Percentiles rank a stretch among this genome's conserved stretches.
Conservation (phyloP, 2,329 filamentous ascomycete species). For the Colletotrichum acutatum region DNA sequence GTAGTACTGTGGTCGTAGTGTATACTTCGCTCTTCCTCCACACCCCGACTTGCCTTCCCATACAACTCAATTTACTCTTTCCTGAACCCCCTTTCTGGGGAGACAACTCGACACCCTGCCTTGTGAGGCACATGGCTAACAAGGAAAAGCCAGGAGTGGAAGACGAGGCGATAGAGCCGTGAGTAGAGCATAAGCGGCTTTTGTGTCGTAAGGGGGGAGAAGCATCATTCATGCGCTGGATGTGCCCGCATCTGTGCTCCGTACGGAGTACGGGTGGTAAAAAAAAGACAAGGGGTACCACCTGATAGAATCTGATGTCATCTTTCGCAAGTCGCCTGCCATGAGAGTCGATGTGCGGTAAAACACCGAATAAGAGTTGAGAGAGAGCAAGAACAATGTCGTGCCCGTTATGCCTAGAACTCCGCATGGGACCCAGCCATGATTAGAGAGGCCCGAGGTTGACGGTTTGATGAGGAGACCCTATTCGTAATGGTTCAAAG, state of each 20-base stretch:
- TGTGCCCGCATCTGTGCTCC: neutral
- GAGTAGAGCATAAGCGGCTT: slow-evolving; percentile 19
- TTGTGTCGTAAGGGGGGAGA: neutral
- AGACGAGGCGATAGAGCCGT: neutral
- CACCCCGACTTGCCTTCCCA: neutral
- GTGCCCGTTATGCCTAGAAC: neutral
- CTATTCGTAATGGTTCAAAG: neutral
- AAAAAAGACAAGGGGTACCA: neutral
- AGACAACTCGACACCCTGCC: slow-evolving; percentile 12
- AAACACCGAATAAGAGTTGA: neutral
- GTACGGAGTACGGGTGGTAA: neutral
- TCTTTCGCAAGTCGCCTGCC: slow-evolving; percentile 13
- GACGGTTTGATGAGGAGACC: neutral
- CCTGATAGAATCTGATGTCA: slow-evolving; percentile 19
- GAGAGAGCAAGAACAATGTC: neutral
- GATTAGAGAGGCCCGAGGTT: neutral
- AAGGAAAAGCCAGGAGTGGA: slow-evolving; percentile 9
- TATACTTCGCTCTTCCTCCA: slow-evolving; percentile 1
- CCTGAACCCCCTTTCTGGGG: neutral
- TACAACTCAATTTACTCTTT: neutral
- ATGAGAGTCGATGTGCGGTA: neutral
- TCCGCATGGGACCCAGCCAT: neutral
- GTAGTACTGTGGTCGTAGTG: neutral
- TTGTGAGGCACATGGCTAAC: slow-evolving; percentile 27
- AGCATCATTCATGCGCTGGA: neutral